phyloP scores from a whole-genome alignment of 2,329 filamentous ascomycete genomes.

The Colletotrichum sansevieriae region DNA sequence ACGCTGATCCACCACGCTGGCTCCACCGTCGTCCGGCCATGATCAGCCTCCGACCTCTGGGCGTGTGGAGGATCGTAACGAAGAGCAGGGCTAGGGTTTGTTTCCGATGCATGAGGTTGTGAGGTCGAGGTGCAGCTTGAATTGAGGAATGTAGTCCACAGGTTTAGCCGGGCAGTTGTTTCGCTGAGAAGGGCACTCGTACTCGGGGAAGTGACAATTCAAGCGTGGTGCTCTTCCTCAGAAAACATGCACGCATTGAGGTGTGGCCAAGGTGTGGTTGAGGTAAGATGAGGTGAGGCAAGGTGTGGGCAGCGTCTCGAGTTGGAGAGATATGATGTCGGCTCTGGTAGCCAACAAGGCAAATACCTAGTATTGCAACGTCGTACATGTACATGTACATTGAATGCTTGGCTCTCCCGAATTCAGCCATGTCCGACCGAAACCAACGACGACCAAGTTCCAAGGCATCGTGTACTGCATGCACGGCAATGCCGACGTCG shows the following conservation, averaged over 20 bases:
- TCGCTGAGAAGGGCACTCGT: constrained; percentile 10
- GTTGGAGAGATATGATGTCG: constrained; percentile 17
- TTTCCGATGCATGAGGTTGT: not conserved
- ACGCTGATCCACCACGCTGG: constrained; percentile 29
- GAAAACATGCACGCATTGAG: not conserved
- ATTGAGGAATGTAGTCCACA: constrained; percentile 45
- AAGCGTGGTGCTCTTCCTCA: not conserved
- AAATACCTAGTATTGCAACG: constrained; percentile 3
- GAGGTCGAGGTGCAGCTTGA: constrained; percentile 21
- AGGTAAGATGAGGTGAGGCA: constrained; percentile 27
- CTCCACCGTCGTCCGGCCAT: constrained; percentile 28
- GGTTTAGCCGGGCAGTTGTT: constrained; percentile 43
- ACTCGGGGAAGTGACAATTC: constrained; percentile 9
- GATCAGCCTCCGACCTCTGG: constrained; percentile 33
- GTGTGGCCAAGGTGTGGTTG: constrained; percentile 16
- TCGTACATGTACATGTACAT: constrained; percentile 15
- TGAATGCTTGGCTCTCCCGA: not conserved
- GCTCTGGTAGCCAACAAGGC: not conserved
- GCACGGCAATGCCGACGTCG: constrained; percentile 6
- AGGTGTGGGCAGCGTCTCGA: constrained; percentile 15
- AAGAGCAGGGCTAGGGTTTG: constrained; percentile 39
- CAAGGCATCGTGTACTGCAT: not conserved
- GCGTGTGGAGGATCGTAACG: constrained; percentile 35
- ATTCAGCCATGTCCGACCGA: constrained; percentile 9
- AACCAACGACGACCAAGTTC: not conserved